Conservation (phyloP, 805 yeast genomes). For the Maudiozyma barnettii region DNA sequence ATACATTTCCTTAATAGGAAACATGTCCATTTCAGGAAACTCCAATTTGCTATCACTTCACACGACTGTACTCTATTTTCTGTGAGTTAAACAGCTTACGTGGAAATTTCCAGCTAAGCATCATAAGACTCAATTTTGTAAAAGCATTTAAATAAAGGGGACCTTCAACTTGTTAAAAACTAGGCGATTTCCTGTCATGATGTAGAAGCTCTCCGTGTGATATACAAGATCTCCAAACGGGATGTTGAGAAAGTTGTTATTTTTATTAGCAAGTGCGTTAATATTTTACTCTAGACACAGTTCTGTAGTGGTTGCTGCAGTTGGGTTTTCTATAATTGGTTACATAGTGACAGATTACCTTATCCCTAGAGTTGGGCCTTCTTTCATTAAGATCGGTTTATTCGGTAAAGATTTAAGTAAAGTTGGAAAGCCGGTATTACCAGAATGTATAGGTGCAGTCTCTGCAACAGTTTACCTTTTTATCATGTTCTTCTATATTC, state of each 20-base stretch:
- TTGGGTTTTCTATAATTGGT: conserved; percentile 62
- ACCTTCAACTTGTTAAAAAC: no score
- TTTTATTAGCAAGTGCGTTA: conserved; percentile 8
- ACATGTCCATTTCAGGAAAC: neutral
- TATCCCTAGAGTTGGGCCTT: conserved; percentile 58
- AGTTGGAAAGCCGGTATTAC: conserved; percentile 58
- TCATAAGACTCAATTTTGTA: neutral
- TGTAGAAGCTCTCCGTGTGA: no score
- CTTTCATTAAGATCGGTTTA: conserved; percentile 72
- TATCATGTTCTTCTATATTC: conserved; percentile 75
- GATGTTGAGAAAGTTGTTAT: conserved; percentile 7
- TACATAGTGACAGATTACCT: conserved; percentile 48
- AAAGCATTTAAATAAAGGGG: neutral
- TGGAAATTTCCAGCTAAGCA: no score
- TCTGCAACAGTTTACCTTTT: conserved; percentile 74
- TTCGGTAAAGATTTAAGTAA: conserved; percentile 79
- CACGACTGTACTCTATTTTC: no score
- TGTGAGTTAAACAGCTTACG: no score
- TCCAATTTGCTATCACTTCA: neutral
- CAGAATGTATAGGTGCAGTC: conserved; percentile 91
- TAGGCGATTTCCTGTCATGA: no score
- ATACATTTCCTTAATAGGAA: neutral
- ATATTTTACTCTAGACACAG: conserved; percentile 14
- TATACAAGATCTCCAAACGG: neutral
- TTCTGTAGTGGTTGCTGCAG: conserved; percentile 35